A percentile compares a stretch with the other conserved stretches of the same genome.
These are phyloP conservation scores for Telfairia occidentalis DNA, from an alignment of 331 rosid species.

Conservation along the genomic window DNA sequence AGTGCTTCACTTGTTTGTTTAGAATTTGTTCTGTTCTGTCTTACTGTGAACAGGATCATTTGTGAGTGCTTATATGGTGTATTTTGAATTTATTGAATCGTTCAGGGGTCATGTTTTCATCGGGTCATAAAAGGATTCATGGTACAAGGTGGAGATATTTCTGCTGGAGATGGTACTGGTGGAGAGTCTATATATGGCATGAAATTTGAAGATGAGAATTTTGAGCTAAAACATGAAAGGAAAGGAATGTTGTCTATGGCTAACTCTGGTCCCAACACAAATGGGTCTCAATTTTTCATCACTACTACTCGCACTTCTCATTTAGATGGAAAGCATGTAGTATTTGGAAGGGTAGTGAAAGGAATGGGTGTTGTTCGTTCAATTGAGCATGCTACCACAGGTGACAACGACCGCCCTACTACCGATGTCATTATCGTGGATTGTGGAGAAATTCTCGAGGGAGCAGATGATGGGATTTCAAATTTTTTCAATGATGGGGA, in stretches of 20 bases:
- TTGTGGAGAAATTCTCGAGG: slow-evolving; percentile 69
- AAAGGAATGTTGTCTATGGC: slow-evolving; percentile 96
- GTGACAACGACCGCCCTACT: slow-evolving; percentile 43
- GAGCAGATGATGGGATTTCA: slow-evolving; percentile 64
- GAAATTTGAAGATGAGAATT: slow-evolving; percentile 79
- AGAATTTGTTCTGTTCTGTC: background rate
- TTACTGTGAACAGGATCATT: background rate
- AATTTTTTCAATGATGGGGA: slow-evolving; percentile 87
- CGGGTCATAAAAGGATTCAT: slow-evolving; percentile 70
- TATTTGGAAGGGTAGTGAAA: slow-evolving; percentile 71
- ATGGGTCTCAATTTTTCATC: slow-evolving; percentile 85
- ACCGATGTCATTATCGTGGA: slow-evolving; percentile 46
- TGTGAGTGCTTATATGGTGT: background rate
- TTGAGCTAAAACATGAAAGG: slow-evolving; percentile 85
- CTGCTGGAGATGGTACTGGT: slow-evolving; percentile 89
- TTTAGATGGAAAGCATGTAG: slow-evolving; percentile 86
- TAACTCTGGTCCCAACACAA: slow-evolving; percentile 66
- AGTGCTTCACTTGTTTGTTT: background rate
- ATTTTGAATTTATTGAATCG: background rate
- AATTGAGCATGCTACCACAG: slow-evolving; percentile 47
- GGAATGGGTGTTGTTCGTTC: slow-evolving; percentile 93
- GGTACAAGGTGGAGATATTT: slow-evolving; percentile 92
- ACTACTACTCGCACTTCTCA: slow-evolving; percentile 84
- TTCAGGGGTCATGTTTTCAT: slow-evolving; percentile 72
- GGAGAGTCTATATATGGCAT: slow-evolving; percentile 82